A percentile compares a stretch with the other conserved stretches of the same genome.
phyloP scores from a whole-genome alignment of 352 stramenopile genomes.

The Phytophthora chlamydospora region DNA sequence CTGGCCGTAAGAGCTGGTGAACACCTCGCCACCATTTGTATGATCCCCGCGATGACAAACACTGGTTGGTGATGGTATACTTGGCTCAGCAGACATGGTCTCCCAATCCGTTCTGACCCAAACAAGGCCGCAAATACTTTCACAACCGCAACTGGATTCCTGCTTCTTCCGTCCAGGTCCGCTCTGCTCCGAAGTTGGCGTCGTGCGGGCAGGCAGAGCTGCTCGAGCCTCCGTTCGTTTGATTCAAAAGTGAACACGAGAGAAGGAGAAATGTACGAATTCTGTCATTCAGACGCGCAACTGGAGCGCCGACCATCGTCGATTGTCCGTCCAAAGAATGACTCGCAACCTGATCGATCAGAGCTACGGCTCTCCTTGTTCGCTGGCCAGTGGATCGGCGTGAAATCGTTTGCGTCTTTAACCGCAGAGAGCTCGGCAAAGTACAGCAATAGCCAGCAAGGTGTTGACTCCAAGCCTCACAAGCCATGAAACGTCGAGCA shows the following conservation, averaged over 20 bases:
- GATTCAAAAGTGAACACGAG: not conserved
- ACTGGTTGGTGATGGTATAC: constrained; percentile 1
- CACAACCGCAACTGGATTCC: not conserved
- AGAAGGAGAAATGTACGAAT: not conserved
- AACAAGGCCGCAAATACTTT: not conserved
- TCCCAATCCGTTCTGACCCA: constrained; percentile 3
- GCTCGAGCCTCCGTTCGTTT: not conserved
- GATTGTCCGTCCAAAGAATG: constrained; percentile 7
- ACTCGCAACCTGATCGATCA: constrained; percentile 3
- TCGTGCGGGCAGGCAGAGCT: not conserved
- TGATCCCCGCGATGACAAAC: constrained; percentile 1
- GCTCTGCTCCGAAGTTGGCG: constrained; percentile 14
- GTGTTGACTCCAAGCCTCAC: constrained; percentile 16
- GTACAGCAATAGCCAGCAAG: constrained; percentile 2
- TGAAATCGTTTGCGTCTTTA: constrained; percentile 15
- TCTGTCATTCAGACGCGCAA: too few relatives aligned
- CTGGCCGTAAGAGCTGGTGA: not conserved
- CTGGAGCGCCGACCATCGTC: not conserved
- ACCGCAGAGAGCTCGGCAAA: not conserved
- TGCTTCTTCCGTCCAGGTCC: constrained; percentile 9
- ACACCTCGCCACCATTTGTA: not conserved
- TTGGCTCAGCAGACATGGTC: not conserved
- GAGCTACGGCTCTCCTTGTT: not conserved
- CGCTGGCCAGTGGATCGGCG: constrained; percentile 2
- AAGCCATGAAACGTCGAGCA: constrained; percentile 16